phyloP scores from a whole-genome alignment of 2,329 filamentous ascomycete species.

The Rutstroemia sp. region DNA sequence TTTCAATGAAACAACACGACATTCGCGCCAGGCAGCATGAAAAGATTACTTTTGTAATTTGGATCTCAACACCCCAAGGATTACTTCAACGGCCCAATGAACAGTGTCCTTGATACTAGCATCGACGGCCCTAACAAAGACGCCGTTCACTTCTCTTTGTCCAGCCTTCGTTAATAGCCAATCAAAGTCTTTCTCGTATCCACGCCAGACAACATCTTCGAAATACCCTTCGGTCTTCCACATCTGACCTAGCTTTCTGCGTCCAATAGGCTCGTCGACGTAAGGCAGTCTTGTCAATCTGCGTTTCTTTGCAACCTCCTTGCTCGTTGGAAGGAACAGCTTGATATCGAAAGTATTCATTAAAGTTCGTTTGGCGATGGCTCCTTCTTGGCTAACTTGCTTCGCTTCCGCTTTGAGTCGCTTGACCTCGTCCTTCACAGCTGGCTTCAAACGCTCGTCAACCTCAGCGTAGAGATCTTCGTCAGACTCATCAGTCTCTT shows the following conservation, averaged over 20 bases:
- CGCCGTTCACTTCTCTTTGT: neutral
- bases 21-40: too few species aligned
- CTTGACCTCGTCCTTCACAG: neutral
- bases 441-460: neutral
- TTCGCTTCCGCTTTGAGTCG: neutral
- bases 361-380: neutral
- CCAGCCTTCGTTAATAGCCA: conserved; percentile 14
- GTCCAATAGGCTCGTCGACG: conserved; percentile 12
- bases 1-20: too few species aligned
- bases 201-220: conserved; percentile 22
- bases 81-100: conserved; percentile 13
- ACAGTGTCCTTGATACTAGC: conserved; percentile 13
- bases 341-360: conserved; percentile 16
- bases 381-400: neutral
- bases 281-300: conserved; percentile 14
- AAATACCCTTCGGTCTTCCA: conserved; percentile 28
- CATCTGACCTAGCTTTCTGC: conserved; percentile 19
- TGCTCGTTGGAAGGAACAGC: conserved; percentile 17
- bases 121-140: conserved; percentile 12
- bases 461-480: neutral
- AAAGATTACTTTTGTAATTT: too few species aligned
- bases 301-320: conserved; percentile 9
- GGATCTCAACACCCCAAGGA: neutral
- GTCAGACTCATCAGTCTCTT: neutral
- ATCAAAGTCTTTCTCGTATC: conserved; percentile 10